phyloP scores from a whole-genome alignment of 768 basidiomycete genomes.

The Jaapia argillacea region DNA sequence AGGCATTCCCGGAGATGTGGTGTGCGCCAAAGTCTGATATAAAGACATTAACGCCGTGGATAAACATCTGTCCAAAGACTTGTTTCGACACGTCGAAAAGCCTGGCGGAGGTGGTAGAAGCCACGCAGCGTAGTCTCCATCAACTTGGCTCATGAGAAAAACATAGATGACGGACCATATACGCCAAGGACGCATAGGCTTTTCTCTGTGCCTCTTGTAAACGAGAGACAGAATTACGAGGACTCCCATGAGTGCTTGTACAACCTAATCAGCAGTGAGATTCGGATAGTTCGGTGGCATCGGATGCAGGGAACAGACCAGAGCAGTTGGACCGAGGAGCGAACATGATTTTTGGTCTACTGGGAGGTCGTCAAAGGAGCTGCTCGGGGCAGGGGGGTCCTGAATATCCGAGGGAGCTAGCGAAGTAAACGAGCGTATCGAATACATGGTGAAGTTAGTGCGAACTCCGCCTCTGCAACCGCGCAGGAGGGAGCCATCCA shows the following conservation, averaged over 20 bases:
- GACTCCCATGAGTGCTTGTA: slow-evolving; percentile 84
- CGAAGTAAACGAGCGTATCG: too few species aligned
- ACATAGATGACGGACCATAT: slow-evolving; percentile 58
- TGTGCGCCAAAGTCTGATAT: slow-evolving; percentile 71
- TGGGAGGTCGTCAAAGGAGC: slow-evolving; percentile 22
- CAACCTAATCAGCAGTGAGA: slow-evolving; percentile 33
- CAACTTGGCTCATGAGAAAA: background rate
- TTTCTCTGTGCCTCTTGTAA: slow-evolving; percentile 82
- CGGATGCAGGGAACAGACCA: too few species aligned
- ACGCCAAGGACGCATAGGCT: slow-evolving; percentile 78
- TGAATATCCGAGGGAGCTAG: too few species aligned
- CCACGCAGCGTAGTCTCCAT: too few species aligned
- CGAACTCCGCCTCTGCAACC: too few species aligned
- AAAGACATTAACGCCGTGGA: slow-evolving; percentile 70
- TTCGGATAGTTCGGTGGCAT: background rate
- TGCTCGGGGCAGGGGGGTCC: too few species aligned
- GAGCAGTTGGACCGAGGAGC: slow-evolving; percentile 37
- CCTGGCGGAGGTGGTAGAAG: slow-evolving; percentile 29
- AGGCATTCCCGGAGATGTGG: slow-evolving; percentile 70
- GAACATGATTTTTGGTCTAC: slow-evolving; percentile 33
- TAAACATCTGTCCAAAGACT: slow-evolving; percentile 74
- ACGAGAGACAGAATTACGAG: slow-evolving; percentile 83
- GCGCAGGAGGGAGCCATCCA: too few species aligned
- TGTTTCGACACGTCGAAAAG: slow-evolving; percentile 92
- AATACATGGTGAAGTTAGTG: too few species aligned